Evolutionary conservation across 345 rosid genomes (phyloP).

Genomic region (Draba incana): DNA sequence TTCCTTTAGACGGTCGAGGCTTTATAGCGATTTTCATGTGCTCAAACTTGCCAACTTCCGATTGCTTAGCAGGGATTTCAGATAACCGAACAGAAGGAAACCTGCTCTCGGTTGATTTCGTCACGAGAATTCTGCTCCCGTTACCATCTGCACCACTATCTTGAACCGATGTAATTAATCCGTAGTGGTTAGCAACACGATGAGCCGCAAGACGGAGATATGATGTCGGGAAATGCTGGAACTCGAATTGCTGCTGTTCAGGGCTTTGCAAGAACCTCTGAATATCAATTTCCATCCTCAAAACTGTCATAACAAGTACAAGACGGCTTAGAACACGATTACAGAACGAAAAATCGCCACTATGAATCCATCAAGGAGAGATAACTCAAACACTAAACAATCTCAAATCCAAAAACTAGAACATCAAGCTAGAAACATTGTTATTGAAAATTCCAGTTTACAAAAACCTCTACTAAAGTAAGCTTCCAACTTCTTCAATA

Average conservation of each 20-base stretch:
- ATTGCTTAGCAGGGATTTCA: constrained; percentile 73
- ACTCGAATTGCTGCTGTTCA: constrained; percentile 80
- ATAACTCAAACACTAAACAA: constrained; percentile 10
- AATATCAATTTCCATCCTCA: constrained; percentile 90
- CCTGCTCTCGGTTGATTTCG: constrained; percentile 61
- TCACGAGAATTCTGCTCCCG: constrained; percentile 62
- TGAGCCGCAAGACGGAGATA: constrained; percentile 94
- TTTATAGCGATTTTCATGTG: constrained; percentile 62
- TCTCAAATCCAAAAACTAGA: constrained; percentile 3
- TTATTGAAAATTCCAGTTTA: neutral
- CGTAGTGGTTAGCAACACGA: constrained; percentile 93
- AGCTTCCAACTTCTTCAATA: constrained; percentile 18
- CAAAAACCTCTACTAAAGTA: neutral
- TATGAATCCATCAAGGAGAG: constrained; percentile 11
- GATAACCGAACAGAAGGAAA: constrained; percentile 64
- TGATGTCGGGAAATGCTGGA: constrained; percentile 86
- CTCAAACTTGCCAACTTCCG: constrained; percentile 59
- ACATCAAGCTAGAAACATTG: neutral
- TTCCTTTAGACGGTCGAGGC: constrained; percentile 55
- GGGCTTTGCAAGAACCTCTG: constrained; percentile 72
- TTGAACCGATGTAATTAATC: constrained; percentile 75
- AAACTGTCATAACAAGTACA: constrained; percentile 49
- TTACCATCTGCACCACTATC: constrained; percentile 65
- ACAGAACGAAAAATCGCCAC: neutral
- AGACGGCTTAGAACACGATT: neutral